These are phyloP conservation scores for Tulasnella sp. DNA, from an alignment of 768 basidiomycete species.

Conservation along the genomic window DNA sequence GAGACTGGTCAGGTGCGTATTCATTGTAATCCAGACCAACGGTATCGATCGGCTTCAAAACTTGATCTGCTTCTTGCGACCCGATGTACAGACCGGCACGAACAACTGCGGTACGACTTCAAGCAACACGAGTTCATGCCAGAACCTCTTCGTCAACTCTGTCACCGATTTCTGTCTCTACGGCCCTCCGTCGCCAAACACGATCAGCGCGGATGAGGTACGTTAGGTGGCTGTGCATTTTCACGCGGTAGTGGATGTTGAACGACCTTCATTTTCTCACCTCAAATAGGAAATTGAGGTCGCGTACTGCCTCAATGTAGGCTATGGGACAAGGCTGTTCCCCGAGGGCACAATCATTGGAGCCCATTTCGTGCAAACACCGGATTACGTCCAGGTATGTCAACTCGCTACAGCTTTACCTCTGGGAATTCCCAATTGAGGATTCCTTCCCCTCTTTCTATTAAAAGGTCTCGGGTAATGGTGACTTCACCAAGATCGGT, in stretches of 20 bases:
- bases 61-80: background rate
- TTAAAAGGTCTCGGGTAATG: slow-evolving; percentile 35
- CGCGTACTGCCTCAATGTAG: slow-evolving; percentile 59
- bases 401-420: no score
- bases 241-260: slow-evolving; percentile 17
- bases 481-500: slow-evolving; percentile 55
- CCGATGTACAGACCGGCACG: background rate
- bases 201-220: slow-evolving; percentile 59
- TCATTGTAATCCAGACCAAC: background rate
- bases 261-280: background rate
- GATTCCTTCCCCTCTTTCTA: no score
- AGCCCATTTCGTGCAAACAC: slow-evolving; percentile 23
- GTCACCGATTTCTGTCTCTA: slow-evolving; percentile 45
- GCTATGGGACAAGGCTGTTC: slow-evolving; percentile 24
- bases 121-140: slow-evolving; percentile 51
- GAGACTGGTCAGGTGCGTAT: slow-evolving; percentile 14
- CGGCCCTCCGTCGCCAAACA: slow-evolving; percentile 18
- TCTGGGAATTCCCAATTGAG: no score
- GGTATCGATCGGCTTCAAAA: background rate
- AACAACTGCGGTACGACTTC: slow-evolving; percentile 41
- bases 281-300: slow-evolving; percentile 31
- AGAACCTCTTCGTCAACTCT: slow-evolving; percentile 38
- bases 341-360: slow-evolving; percentile 21
- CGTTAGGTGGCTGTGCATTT: background rate
- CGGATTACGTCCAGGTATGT: slow-evolving; percentile 26